phyloP scores from a whole-genome alignment of 257 asterid genomes.

The Scutellaria baicalensis region DNA sequence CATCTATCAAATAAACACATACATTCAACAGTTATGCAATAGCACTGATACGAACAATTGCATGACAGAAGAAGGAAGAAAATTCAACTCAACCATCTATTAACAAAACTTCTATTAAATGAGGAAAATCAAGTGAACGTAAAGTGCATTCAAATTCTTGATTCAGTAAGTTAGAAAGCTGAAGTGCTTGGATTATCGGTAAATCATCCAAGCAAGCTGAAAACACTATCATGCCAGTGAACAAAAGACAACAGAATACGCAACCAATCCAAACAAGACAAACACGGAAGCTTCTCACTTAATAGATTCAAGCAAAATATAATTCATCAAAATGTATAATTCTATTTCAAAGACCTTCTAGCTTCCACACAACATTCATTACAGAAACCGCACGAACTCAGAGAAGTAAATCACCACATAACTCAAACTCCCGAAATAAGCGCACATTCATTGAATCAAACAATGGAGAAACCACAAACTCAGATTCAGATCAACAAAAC shows the following conservation, averaged over 20 bases:
- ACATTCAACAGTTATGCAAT: not conserved
- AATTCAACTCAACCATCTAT: not conserved
- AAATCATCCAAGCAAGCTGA: not conserved
- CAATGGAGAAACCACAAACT: not conserved
- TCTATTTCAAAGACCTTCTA: not conserved
- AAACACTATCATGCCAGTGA: not conserved
- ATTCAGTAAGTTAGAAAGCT: not conserved
- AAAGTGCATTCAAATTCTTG: not conserved
- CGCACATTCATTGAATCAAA: not conserved
- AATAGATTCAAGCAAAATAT: not conserved
- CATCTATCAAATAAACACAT: not conserved
- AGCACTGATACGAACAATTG: not conserved
- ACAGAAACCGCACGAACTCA: not conserved
- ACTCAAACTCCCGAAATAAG: not conserved
- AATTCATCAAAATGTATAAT: not conserved
- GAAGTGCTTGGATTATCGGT: not conserved
- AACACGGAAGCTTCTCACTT: not conserved
- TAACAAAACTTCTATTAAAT: not conserved
- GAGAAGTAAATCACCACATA: not conserved
- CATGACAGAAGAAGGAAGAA: not conserved
- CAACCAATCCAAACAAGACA: not conserved
- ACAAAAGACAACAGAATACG: not conserved
- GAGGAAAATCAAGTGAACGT: not conserved
- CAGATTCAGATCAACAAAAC: slow-evolving; percentile 7
- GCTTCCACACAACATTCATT: not conserved